Percentiles rank a stretch among this genome's conserved stretches.
These are phyloP conservation scores for Lactuca saligna DNA, from an alignment of 129 eudicot species.

Conservation along the genomic window DNA sequence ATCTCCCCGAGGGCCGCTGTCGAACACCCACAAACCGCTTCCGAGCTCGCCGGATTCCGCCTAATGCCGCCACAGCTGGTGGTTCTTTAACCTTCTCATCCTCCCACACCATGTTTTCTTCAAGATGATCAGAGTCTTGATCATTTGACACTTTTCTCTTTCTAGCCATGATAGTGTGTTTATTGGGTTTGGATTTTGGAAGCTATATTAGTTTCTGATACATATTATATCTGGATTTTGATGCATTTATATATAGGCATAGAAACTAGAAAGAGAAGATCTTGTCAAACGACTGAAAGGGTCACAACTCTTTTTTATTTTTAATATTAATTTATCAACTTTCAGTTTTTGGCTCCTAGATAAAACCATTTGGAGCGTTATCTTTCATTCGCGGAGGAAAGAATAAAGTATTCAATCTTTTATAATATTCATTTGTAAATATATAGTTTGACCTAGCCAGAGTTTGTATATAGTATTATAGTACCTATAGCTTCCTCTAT, in stretches of 20 bases:
- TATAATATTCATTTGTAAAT: conserved; percentile 14
- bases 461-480: conserved; percentile 4
- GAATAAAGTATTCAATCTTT: conserved; percentile 21
- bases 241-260: conserved; percentile 27
- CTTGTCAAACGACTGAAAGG: conserved; percentile 48
- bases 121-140: conserved; percentile 37
- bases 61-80: conserved; percentile 42
- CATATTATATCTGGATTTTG: conserved; percentile 21
- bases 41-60: conserved; percentile 53
- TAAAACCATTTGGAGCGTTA: conserved; percentile 45
- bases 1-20: conserved; percentile 83
- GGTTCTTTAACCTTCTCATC: conserved; percentile 59
- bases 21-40: conserved; percentile 82
- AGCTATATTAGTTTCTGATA: conserved; percentile 16
- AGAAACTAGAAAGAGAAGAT: conserved; percentile 20
- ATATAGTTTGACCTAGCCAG: conserved; percentile 48
- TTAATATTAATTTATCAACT: conserved; percentile 14
- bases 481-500: conserved; percentile 35
- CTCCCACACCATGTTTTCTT: conserved; percentile 51
- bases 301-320: conserved; percentile 41
- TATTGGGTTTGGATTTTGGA: conserved; percentile 14
- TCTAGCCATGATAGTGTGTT: conserved; percentile 50
- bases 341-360: conserved; percentile 24
- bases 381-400: conserved; percentile 24
- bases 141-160: conserved; percentile 55